Evolutionary conservation across 805 yeast genomes (phyloP).

Genomic region (Zygosaccharomyces pseudorouxii): DNA sequence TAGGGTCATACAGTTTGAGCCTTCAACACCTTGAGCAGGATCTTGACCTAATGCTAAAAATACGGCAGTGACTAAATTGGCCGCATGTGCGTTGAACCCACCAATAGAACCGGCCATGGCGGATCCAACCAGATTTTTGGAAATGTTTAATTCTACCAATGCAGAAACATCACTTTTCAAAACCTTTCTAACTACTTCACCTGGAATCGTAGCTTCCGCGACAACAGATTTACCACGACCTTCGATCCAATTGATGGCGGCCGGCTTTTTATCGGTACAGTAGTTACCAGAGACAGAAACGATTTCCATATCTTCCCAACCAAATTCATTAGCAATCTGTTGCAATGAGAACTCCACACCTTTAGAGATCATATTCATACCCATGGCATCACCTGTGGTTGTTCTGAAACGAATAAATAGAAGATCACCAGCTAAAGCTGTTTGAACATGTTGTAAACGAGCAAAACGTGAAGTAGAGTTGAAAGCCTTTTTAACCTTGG

Average conservation of each 20-base stretch:
- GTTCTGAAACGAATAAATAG: constrained; percentile 90
- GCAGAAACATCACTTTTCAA: constrained; percentile 91
- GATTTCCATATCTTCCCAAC: constrained; percentile 90
- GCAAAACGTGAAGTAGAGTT: constrained; percentile 98
- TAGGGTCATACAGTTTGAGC: constrained; percentile 93
- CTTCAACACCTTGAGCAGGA: constrained; percentile 99
- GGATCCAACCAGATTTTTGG: constrained; percentile 89
- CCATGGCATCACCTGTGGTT: constrained; percentile 99
- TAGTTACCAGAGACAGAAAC: constrained; percentile 94
- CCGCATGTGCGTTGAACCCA: constrained; percentile 98
- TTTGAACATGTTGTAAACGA: constrained; percentile 80
- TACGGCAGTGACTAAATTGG: constrained; percentile 92
- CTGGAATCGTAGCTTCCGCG: constrained; percentile 90
- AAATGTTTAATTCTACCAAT: constrained; percentile 79
- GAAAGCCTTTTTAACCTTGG: constrained; percentile 76
- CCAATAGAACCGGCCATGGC: constrained; percentile 99
- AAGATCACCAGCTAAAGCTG: constrained; percentile 90
- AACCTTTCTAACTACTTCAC: constrained; percentile 70
- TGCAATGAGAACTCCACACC: constrained; percentile 89
- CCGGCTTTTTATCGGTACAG: constrained; percentile 96
- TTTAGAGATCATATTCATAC: constrained; percentile 99
- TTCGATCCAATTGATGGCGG: constrained; percentile 98
- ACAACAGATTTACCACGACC: constrained; percentile 98
- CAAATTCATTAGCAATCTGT: constrained; percentile 80
- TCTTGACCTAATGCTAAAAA: constrained; percentile 96